Evolutionary conservation across 306 rosid genomes (phyloP).

Genomic region (Dryas alaskensis): DNA sequence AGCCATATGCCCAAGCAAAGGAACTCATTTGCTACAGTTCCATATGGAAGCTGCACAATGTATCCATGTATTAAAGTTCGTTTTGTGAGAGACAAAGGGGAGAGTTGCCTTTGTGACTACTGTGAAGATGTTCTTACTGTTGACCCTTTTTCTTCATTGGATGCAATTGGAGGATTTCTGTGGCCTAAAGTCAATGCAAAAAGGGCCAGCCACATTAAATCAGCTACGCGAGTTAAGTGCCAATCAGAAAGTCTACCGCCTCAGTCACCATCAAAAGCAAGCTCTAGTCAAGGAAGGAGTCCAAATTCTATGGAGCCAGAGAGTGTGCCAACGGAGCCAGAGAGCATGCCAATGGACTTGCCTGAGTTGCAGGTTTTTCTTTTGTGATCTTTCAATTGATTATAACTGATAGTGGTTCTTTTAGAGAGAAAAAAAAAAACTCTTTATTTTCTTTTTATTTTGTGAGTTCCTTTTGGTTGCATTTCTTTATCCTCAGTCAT

Average conservation of each 20-base stretch:
- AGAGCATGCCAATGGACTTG: conserved; percentile 44
- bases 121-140: conserved; percentile 57
- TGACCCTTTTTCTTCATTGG: conserved; percentile 79
- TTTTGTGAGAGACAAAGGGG: conserved; percentile 73
- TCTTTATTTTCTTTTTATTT: not conserved
- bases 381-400: conserved; percentile 17
- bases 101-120: conserved; percentile 55
- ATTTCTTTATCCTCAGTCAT: not conserved
- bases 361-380: conserved; percentile 54
- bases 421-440: not conserved
- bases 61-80: conserved; percentile 73
- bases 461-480: not conserved
- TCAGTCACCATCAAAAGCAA: conserved; percentile 43
- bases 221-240: conserved; percentile 35
- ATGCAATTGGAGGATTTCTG: conserved; percentile 64
- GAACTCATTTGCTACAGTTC: conserved; percentile 64
- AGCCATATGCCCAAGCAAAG: conserved; percentile 55
- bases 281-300: conserved; percentile 43
- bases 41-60: conserved; percentile 51
- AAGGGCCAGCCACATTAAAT: conserved; percentile 23
- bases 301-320: conserved; percentile 27
- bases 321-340: conserved; percentile 4
- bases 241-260: conserved; percentile 51
- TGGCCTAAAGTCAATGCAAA: conserved; percentile 65
- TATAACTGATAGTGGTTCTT: not conserved